Percentiles rank a stretch among this genome's conserved stretches.
phyloP scores from a whole-genome alignment of 331 rosid genomes.

The Saraca asoca region DNA sequence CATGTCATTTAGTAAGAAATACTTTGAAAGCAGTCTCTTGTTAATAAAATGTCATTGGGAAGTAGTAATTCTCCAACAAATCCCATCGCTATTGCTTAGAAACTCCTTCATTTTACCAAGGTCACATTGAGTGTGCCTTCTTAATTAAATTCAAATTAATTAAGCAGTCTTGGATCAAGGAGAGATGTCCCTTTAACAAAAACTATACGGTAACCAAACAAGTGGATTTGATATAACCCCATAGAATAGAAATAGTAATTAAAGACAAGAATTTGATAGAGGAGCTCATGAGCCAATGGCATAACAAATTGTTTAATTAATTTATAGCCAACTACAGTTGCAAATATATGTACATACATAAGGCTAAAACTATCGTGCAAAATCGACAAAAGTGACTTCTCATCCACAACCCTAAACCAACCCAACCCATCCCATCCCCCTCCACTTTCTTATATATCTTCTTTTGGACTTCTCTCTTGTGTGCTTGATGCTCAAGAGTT shows the following conservation, averaged over 20 bases:
- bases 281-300: constrained; percentile 29
- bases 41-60: neutral
- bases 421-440: constrained; percentile 41
- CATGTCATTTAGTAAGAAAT: neutral
- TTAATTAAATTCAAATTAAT: neutral
- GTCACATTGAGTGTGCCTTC: constrained; percentile 19
- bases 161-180: constrained; percentile 51
- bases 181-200: constrained; percentile 64
- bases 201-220: constrained; percentile 58
- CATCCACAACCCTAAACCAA: constrained; percentile 98
- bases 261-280: constrained; percentile 35
- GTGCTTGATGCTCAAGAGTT: constrained; percentile 53
- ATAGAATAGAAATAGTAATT: constrained; percentile 3
- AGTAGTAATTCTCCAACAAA: constrained; percentile 41
- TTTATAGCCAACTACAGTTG: neutral
- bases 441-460: constrained; percentile 54
- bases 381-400: constrained; percentile 99
- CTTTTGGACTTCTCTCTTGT: constrained; percentile 38
- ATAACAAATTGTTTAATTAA: constrained; percentile 23
- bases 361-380: constrained; percentile 76
- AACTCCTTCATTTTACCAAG: constrained; percentile 37
- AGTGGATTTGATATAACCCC: constrained; percentile 42
- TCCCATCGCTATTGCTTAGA: constrained; percentile 38
- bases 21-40: neutral
- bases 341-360: constrained; percentile 26